These are phyloP conservation scores for Jackrogersella minutella DNA, from an alignment of 495 filamentous ascomycete genomes.

Conservation along the genomic window DNA sequence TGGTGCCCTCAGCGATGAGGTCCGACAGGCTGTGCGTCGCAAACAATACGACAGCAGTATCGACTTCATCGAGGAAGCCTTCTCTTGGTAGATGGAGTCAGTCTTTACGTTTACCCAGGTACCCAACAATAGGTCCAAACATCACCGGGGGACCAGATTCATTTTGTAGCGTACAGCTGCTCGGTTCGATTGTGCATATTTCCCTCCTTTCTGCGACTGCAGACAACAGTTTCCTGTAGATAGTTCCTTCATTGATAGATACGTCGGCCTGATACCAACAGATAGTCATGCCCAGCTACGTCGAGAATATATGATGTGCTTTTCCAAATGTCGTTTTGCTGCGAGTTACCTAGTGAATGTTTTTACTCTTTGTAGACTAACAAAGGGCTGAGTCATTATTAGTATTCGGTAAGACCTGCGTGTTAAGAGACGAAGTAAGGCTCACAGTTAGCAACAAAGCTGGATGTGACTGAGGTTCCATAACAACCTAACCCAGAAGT, in stretches of 20 bases:
- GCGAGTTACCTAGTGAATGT: neutral
- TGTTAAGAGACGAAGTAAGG: neutral
- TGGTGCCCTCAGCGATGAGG: constrained; percentile 88
- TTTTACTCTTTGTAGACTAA: neutral
- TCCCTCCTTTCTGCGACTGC: constrained; percentile 26
- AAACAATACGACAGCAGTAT: constrained; percentile 71
- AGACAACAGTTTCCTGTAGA: constrained; percentile 37
- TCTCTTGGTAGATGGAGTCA: constrained; percentile 71
- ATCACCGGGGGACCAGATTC: constrained; percentile 1
- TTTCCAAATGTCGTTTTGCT: neutral
- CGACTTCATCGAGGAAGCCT: constrained; percentile 95
- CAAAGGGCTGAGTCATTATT: neutral
- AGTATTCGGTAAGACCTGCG: neutral
- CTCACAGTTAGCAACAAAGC: neutral
- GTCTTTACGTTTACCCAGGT: neutral
- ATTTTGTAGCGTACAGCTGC: constrained; percentile 23
- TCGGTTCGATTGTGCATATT: constrained; percentile 43
- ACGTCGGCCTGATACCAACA: constrained; percentile 16
- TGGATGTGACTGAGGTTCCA: neutral
- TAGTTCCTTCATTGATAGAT: constrained; percentile 33
- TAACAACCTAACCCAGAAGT: too few species aligned
- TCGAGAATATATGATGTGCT: constrained; percentile 28
- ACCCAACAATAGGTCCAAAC: neutral
- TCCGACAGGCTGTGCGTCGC: constrained; percentile 73
- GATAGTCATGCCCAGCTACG: constrained; percentile 30